Conservation (phyloP, 257 asterid species). For the Solanum habrochaites region DNA sequence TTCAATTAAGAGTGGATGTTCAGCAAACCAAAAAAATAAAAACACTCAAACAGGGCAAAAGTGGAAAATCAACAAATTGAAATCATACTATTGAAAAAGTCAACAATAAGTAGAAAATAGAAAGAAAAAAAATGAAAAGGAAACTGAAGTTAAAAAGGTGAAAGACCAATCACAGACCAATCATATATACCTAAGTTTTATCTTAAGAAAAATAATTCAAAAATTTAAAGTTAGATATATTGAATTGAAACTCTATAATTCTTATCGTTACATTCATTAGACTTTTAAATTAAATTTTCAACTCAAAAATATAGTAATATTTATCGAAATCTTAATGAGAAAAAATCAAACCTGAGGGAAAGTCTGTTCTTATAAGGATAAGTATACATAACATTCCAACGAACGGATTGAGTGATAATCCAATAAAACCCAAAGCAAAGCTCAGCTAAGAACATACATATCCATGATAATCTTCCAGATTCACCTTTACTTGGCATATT, state of each 20-base stretch:
- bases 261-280: too few species aligned
- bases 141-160: too few species aligned
- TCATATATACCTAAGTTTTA: background rate
- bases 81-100: background rate
- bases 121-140: too few species aligned
- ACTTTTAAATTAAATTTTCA: too few species aligned
- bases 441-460: constrained; percentile 40
- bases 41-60: background rate
- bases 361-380: constrained; percentile 40
- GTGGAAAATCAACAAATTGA: background rate
- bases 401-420: constrained; percentile 54
- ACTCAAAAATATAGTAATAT: background rate
- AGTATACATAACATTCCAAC: constrained; percentile 40
- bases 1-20: background rate
- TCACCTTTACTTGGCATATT: constrained; percentile 27
- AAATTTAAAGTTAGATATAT: background rate
- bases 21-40: background rate
- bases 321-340: background rate
- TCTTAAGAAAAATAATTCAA: background rate
- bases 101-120: background rate
- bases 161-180: background rate
- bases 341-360: constrained; percentile 16
- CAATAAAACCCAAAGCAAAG: constrained; percentile 43
- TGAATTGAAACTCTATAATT: too few species aligned
- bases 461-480: constrained; percentile 42